These are phyloP conservation scores for Paramecium sexaurelia DNA, from an alignment of 73 alveolate genomes.

Conservation along the genomic window DNA sequence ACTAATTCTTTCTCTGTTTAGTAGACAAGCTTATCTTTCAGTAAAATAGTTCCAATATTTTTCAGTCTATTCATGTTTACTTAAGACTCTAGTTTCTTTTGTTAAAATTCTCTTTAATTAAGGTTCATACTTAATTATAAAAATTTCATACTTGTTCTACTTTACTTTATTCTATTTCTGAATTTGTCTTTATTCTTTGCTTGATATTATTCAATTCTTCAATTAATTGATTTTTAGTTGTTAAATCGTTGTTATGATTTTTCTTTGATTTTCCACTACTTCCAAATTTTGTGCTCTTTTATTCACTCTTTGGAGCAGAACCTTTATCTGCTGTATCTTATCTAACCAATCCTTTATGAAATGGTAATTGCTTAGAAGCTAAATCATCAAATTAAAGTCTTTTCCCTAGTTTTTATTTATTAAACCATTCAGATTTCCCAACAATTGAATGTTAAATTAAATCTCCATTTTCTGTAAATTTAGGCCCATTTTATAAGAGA, in stretches of 20 bases:
- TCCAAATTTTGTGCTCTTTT: not conserved
- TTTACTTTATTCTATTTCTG: not conserved
- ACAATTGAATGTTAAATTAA: not conserved
- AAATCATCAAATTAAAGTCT: constrained; percentile 12
- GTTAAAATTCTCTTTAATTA: not conserved
- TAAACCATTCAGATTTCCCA: not conserved
- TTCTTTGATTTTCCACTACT: not conserved
- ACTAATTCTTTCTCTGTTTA: not conserved
- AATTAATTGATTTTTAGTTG: constrained; percentile 32
- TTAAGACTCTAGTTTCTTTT: constrained; percentile 6
- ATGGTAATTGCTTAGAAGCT: not conserved
- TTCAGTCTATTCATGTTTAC: constrained; percentile 14
- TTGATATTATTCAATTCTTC: constrained; percentile 34
- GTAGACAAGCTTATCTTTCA: not conserved
- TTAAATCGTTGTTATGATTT: not conserved
- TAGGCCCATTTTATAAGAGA: not conserved
- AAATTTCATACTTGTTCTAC: not conserved
- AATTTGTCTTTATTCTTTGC: not conserved
- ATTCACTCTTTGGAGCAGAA: not conserved
- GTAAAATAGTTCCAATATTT: constrained; percentile 33
- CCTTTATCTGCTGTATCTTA: not conserved
- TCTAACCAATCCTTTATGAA: not conserved
- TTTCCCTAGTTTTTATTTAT: not conserved
- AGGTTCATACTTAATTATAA: not conserved
- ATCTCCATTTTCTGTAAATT: not conserved